Percentiles rank a stretch among this genome's conserved stretches.
Conservation (phyloP, 2,329 filamentous ascomycete species). For the Sphaerulina populicola region DNA sequence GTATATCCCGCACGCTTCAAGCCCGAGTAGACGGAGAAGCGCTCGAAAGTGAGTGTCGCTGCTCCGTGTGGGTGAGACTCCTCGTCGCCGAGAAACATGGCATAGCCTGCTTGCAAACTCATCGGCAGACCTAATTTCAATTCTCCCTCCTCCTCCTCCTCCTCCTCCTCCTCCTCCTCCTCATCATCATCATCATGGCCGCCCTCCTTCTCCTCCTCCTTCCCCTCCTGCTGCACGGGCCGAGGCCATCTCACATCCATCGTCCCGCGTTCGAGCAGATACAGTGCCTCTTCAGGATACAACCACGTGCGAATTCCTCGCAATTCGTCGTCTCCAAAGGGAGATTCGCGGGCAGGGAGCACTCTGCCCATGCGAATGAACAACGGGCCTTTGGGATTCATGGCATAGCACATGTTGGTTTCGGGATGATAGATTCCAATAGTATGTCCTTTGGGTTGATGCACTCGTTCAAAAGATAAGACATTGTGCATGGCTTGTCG, state of each 20-base stretch:
- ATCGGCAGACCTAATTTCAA: constrained; percentile 65
- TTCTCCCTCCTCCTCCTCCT: constrained; percentile 31
- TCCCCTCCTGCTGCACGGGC: constrained; percentile 39
- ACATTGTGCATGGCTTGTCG: constrained; percentile 84
- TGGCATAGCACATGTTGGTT: constrained; percentile 52
- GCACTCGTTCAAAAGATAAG: constrained; percentile 65
- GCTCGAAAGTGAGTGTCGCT: constrained; percentile 56
- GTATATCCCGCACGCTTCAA: constrained; percentile 77
- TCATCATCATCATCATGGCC: constrained; percentile 44
- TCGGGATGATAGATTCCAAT: constrained; percentile 68
- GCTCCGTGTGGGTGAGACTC: constrained; percentile 36
- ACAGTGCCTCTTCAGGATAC: constrained; percentile 84
- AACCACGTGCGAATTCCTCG: constrained; percentile 55
- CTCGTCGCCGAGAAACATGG: constrained; percentile 67
- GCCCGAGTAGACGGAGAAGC: constrained; percentile 80
- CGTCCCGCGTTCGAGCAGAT: constrained; percentile 76
- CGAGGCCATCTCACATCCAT: constrained; percentile 74
- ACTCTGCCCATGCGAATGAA: constrained; percentile 69
- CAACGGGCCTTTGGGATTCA: constrained; percentile 62
- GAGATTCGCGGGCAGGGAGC: constrained; percentile 46
- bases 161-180: constrained; percentile 50
- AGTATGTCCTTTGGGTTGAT: constrained; percentile 57
- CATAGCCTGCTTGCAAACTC: constrained; percentile 84
- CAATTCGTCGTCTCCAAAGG: constrained; percentile 26
- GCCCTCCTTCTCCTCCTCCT: no score